phyloP scores from a whole-genome alignment of 2,329 filamentous ascomycete genomes.

The Rhynchosporium secalis region DNA sequence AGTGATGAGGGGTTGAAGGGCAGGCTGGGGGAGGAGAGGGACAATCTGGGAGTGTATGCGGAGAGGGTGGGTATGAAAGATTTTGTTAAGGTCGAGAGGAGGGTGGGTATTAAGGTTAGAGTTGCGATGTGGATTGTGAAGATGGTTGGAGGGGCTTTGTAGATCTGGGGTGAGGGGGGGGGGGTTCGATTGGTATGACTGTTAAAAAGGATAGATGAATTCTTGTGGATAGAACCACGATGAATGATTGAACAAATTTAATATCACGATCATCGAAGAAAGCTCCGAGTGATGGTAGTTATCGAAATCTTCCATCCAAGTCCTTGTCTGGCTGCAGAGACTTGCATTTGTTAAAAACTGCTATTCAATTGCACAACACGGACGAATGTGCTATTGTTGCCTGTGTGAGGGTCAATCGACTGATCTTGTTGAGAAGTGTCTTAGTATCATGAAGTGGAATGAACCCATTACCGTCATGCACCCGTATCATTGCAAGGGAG shows the following conservation, averaged over 20 bases:
- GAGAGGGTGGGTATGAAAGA: slow-evolving; percentile 70
- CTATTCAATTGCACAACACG: neutral
- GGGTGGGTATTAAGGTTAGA: slow-evolving; percentile 81
- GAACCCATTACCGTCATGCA: too few species aligned
- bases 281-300: neutral
- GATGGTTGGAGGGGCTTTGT: slow-evolving; percentile 84
- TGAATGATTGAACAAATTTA: neutral
- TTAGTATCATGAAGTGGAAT: too few species aligned
- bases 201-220: slow-evolving; percentile 1
- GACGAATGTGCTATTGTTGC: neutral
- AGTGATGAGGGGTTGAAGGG: slow-evolving; percentile 69
- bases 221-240: neutral
- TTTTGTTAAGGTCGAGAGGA: slow-evolving; percentile 76
- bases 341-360: too few species aligned
- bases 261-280: neutral
- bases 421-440: too few species aligned
- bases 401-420: too few species aligned
- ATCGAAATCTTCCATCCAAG: too few species aligned
- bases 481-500: too few species aligned
- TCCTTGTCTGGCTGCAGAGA: too few species aligned
- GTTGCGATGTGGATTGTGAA: slow-evolving; percentile 93
- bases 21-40: slow-evolving; percentile 75
- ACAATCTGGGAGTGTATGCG: slow-evolving; percentile 76
- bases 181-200: neutral
- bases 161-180: slow-evolving; percentile 21